Percentiles rank a stretch among this genome's conserved stretches.
These are phyloP conservation scores for Heliocybe sulcata DNA, from an alignment of 1,284 basidiomycete species.

Conservation along the genomic window DNA sequence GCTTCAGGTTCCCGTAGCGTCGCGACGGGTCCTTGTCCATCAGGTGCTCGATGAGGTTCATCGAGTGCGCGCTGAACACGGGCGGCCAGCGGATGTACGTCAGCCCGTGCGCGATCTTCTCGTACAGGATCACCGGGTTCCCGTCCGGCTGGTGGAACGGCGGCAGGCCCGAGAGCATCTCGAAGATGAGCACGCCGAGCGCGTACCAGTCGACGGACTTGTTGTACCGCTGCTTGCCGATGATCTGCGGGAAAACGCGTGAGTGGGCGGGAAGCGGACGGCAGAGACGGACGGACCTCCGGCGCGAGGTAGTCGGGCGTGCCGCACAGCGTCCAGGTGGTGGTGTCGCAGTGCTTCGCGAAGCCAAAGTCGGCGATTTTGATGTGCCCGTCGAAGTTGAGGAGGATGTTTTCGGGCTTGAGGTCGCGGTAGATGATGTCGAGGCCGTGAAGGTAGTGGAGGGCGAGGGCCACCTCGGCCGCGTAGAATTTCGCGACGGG, in stretches of 20 bases:
- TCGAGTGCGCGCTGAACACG: constrained; percentile 72
- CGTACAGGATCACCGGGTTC: constrained; percentile 65
- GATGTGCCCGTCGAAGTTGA: constrained; percentile 93
- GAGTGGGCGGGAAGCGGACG: constrained; percentile 7
- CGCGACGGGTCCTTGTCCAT: constrained; percentile 89
- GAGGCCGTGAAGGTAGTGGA: constrained; percentile 87
- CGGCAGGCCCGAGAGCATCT: constrained; percentile 90
- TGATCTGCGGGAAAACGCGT: constrained; percentile 40
- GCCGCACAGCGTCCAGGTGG: constrained; percentile 96
- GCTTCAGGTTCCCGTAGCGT: constrained; percentile 87
- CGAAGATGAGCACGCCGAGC: constrained; percentile 92
- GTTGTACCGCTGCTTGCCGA: constrained; percentile 91
- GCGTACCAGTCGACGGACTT: constrained; percentile 99
- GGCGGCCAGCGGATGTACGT: constrained; percentile 83
- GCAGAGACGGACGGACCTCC: constrained; percentile 43
- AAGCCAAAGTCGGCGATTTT: constrained; percentile 99
- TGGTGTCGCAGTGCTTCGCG: constrained; percentile 85
- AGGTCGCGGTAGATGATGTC: constrained; percentile 97
- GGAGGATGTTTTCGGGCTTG: constrained; percentile 95
- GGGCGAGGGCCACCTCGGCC: constrained; percentile 92
- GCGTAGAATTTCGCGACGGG: constrained; percentile 99
- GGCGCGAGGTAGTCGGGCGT: constrained; percentile 96
- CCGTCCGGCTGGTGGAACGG: constrained; percentile 67
- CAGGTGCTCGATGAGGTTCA: constrained; percentile 85
- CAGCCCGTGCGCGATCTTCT: constrained; percentile 78